Evolutionary conservation across 345 rosid genomes (phyloP), one percentile per base, ranked within the genome.

Genomic region (Eucalyptus pumila): DNA sequence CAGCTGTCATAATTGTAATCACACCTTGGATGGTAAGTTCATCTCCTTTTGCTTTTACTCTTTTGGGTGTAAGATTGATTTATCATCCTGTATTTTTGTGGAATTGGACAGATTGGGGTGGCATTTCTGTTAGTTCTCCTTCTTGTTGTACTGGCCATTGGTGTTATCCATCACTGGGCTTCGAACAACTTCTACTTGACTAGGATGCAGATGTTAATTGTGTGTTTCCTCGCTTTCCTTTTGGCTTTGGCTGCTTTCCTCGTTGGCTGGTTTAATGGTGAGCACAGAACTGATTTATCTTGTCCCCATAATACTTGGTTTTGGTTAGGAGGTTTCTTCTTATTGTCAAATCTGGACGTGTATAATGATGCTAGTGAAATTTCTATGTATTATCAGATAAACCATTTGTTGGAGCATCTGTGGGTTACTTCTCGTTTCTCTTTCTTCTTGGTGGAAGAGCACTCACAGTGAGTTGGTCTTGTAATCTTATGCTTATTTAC

Each of bases 321-420:
- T 48, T 54, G 85, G 30, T 85, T 48, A 54, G 16, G 37, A 24
- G 24, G 24, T 32, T 49, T 47, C 50, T 51, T 44, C 19, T 51
- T 85, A n/a, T 51, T 47, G 56, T 65, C 88, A 65, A 89, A 76
- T 37, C 83, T 76, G 83, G 83, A 37, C 27, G 27, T 21, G 12
- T 76, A 72, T 37, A 76, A 37, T 37, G 47, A 44, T 76, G 83
- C 83, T 76, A 76, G 45, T 37, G 83, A 76, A 12, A 11, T 76
- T 76, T 76, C 45, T 76, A 76, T 37, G 45, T 76, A 37, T 76
- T 21, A 40, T 89, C 95, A 98, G 99, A 92, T 24, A 98, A 92
- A 93, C 93, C 99, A 89, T 98, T 98, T 94, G 97, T 96, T 93
- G 99, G 99, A 91, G 99, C 99, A 89, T 98, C 99, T 91, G 99